Base-by-base conservation (phyloP, 495 filamentous ascomycete genomes). In the Xylaria sp. region DNA sequence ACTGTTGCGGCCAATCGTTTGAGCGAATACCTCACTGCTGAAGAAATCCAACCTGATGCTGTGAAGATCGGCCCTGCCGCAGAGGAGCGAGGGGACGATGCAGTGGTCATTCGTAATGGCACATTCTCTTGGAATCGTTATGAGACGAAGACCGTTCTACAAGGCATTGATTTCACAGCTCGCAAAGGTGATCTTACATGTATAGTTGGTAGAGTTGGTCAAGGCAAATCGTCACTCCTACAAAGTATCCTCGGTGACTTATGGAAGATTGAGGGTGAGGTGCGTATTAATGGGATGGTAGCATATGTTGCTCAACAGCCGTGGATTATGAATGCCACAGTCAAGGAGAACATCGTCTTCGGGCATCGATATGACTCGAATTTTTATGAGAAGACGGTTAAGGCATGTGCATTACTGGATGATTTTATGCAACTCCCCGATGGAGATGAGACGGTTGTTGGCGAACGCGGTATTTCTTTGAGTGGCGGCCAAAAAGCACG, bases 321-420 rank as follows among this genome's bases (percentile, higher is more conserved):
- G 31, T 99, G 97, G 95, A 91, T 99, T 46, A 98, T 97, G 95
- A 99, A 98, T 76, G 95, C 97, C 8, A 96, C 91, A 58, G 94
- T 98, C 35, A 91, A 91, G 66, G 97, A 99, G 73, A 99, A 99
- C 75, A 97, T 99, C 76, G 86, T 98, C 8, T 99, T 99, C 77
- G 97, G 97, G 6, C 93, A 98, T 82, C 90, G 93, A 50, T 98
- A 92, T 86, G 95, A 99, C 82, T 93, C 96, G 4, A 83, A 88
- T 59, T 99, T 99, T 83, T 99, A 99, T 80, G 93, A 98, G 57
- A 90, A 90, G 68, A 97, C 97, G 2, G 86, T 99, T 5, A 92
- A 97, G 79, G 97, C 97, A 26, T 99, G 97, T 77, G 97, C 97
- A 67, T 84, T 99, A 40, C 74, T 90, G 2, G 94, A 98, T 74